Evolutionary conservation across 1,284 basidiomycete genomes (phyloP).

Genomic region (Irpex sp.): DNA sequence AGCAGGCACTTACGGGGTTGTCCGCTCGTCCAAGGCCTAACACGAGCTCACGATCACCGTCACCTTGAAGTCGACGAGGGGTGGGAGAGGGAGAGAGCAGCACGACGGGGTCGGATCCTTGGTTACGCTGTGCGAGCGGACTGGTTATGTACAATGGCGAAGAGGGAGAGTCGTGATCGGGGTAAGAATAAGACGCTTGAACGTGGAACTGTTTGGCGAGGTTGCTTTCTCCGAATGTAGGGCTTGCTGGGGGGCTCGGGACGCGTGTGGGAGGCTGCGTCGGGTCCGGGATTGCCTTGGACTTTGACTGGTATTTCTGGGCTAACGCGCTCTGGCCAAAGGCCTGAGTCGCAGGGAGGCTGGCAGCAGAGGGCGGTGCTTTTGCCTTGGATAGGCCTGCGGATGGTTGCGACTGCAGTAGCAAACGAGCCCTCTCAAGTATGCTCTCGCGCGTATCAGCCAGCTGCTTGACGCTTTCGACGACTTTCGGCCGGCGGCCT

Average conservation of each 20-base stretch:
- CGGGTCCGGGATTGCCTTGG: background rate
- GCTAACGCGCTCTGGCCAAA: slow-evolving; percentile 13
- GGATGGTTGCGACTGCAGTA: slow-evolving; percentile 27
- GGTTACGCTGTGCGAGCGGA: background rate
- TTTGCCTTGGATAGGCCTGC: background rate
- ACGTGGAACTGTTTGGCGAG: slow-evolving; percentile 6
- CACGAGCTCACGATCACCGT: background rate
- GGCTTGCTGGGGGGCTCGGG: background rate
- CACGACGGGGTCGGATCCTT: background rate
- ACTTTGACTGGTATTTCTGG: background rate
- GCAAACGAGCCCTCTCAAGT: slow-evolving; percentile 44
- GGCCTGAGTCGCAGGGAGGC: slow-evolving; percentile 7
- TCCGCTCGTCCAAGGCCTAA: too few relatives aligned
- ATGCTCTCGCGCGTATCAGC: slow-evolving; percentile 47
- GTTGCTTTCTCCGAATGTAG: slow-evolving; percentile 10
- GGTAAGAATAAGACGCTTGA: background rate
- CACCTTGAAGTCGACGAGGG: background rate
- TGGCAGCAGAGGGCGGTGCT: background rate
- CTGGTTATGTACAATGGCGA: background rate
- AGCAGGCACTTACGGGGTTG: background rate
- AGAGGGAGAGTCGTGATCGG: background rate
- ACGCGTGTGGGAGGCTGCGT: background rate
- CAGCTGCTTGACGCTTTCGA: slow-evolving; percentile 36
- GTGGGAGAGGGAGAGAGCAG: background rate
- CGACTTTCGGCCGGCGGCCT: slow-evolving; percentile 33